Base-by-base conservation (phyloP, 2,329 filamentous ascomycete species). In the Aspergillus novoparasiticus region DNA sequence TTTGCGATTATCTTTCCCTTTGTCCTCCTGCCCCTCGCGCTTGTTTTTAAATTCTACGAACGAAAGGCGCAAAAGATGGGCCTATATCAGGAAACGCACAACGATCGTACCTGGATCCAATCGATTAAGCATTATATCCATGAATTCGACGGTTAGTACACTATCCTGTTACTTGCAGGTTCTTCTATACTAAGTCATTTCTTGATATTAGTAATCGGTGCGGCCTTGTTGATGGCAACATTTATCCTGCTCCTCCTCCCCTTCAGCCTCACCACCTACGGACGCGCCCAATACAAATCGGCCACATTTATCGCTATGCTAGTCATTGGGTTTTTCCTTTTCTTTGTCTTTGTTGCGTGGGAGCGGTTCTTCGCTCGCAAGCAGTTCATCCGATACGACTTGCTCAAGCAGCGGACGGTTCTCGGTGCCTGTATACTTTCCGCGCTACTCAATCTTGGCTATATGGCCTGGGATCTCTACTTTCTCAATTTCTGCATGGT, bases 1-100 rank as follows among this genome's bases (percentile, higher is more conserved):
- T 90, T 89, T 71, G 80, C 83, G 46, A 86, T 91, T 59, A 79
- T 90, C 62, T 82, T 85, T 5, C 87, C 87, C 0, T 73, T 83
- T 57, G 80, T 87, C 34, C 83, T 83, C 8, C 43, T 85, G 8
- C 89, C 89, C 0, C 79, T 90, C 6, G 82, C 84, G 39, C 66
- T 77, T 10, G 74, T 89, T 21, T 84, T 89, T 70, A 79, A 83
- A 59, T 78, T 79, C 67, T 88, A 89, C 70, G 82, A 87, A 64
- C 77, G 74, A 58, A 89, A 88, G 71, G 89, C 89, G 1, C 77
- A 80, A 63, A 83, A 81, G 61, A 71, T 80, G 50, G 87, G 87
- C 1, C 67, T 90, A 1, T 79, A 86, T 16, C 74, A 19, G 69
- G 75, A 4, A 36, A 36, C 34, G 1, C 69, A 77, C 2, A 81